These are phyloP conservation scores for Xylaria sp. DNA, from an alignment of 2,329 filamentous ascomycete species.

Conservation along the genomic window DNA sequence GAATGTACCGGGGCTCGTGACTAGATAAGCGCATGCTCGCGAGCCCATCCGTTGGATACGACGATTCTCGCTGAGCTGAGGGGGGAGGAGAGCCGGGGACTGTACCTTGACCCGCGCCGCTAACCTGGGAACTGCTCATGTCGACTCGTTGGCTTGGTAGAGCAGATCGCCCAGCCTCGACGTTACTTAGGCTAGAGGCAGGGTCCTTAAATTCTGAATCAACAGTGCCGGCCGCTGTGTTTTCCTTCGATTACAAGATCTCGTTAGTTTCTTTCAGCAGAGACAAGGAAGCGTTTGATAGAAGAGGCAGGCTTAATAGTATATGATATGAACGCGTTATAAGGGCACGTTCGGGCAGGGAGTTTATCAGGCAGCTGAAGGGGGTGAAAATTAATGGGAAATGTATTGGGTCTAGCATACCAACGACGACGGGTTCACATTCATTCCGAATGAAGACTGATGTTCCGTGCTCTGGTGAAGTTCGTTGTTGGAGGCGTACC, in stretches of 20 bases:
- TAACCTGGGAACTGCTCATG: conserved; percentile 17
- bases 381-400: not conserved
- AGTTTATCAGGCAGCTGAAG: not conserved
- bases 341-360: not conserved
- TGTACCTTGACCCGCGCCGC: conserved; percentile 12
- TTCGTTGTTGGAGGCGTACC: conserved; percentile 37
- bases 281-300: not conserved
- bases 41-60: conserved; percentile 47
- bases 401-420: conserved; percentile 4
- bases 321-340: not conserved
- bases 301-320: not conserved
- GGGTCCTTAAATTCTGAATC: conserved; percentile 24
- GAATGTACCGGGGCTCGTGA: conserved; percentile 72
- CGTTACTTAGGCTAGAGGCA: conserved; percentile 8
- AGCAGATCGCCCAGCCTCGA: conserved; percentile 19
- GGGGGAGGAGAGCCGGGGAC: conserved; percentile 30
- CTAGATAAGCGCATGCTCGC: conserved; percentile 57
- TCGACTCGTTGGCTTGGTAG: conserved; percentile 29
- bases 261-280: not conserved
- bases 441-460: conserved; percentile 20
- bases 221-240: conserved; percentile 36
- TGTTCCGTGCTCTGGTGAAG: conserved; percentile 35
- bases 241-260: conserved; percentile 42
- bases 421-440: conserved; percentile 36
- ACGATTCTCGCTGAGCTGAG: conserved; percentile 41